These are phyloP conservation scores for Leucocoprinus leucothites DNA, from an alignment of 768 basidiomycete species.

Conservation along the genomic window DNA sequence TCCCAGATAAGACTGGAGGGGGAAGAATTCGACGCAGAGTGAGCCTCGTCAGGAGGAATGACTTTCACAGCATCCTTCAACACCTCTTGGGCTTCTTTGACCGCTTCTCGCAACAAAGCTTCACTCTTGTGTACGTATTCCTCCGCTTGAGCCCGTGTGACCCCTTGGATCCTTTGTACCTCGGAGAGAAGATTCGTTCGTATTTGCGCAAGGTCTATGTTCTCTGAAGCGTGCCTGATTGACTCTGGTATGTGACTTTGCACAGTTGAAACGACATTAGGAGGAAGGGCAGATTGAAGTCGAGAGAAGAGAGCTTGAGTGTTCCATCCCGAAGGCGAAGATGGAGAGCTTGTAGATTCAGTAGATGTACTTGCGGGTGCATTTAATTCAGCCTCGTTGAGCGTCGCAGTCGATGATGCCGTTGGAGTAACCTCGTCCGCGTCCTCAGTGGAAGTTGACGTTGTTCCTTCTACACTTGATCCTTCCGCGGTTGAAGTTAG, in stretches of 20 bases:
- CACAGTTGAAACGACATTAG: constrained; percentile 66
- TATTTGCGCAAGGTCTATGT: constrained; percentile 67
- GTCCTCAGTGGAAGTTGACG: neutral
- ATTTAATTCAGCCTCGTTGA: constrained; percentile 2
- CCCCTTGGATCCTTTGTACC: constrained; percentile 72
- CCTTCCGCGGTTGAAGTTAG: constrained; percentile 30
- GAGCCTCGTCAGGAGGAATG: constrained; percentile 70
- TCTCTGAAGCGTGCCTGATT: constrained; percentile 56
- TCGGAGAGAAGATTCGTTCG: constrained; percentile 61
- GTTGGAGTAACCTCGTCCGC: constrained; percentile 6
- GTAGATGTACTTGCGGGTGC: neutral
- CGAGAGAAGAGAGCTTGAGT: constrained; percentile 58
- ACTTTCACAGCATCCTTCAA: constrained; percentile 90
- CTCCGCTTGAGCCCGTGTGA: constrained; percentile 74
- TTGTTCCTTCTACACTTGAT: neutral
- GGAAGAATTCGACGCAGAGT: constrained; percentile 15
- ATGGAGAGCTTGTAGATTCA: neutral
- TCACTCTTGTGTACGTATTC: constrained; percentile 82
- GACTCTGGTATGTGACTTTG: constrained; percentile 68
- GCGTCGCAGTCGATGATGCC: constrained; percentile 14
- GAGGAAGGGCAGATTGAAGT: constrained; percentile 71
- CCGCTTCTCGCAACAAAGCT: constrained; percentile 57
- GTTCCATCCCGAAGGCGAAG: constrained; percentile 22
- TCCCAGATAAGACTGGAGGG: constrained; percentile 66
- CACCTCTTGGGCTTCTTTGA: constrained; percentile 79